Evolutionary conservation across 768 basidiomycete species (phyloP), one percentile per base, ranked within the genome.

Genomic region (Russula ochroleuca): DNA sequence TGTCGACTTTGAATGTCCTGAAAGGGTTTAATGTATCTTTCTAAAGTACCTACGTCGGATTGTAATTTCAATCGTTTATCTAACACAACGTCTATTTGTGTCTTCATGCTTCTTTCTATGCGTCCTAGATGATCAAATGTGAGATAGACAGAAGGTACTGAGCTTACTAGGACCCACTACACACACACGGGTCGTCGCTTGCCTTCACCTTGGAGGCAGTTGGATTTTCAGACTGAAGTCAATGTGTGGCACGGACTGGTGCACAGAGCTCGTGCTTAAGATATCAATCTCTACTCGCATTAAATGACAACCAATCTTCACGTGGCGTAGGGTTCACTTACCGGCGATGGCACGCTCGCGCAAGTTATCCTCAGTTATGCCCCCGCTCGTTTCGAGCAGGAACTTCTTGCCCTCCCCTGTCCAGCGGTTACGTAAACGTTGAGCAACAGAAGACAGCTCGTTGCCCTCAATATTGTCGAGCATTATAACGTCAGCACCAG

Each of bases 401-500:
- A 96, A 98, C 45, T 57, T 55, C 69, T 89, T 90, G 58, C 88
- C 80, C 75, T 88, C 82, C 11, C 88, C 88, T 15, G 74, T 77
- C 93, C 92, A 97, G 69, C 84, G 87, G 66, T 85, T 81, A 74
- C 86, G 91, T 69, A 99, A 74, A 31, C 78, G 81, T 49, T 78
- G 80, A 4, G 94, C 91, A 6, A 87, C 86, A 38, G 72, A 76
- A 11, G 83, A 80, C 48, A 98, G 78, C 69, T 87, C 81, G 2
- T 79, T 78, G 2, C 92, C 94, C 70, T 90, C 86, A 53, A 97
- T 88, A 23, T 47, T 47, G 11, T 47, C 45, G 21, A 47, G 45
- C 45, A 74, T 97, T 96, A 98, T 80, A 55, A 98, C 85, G 73
- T 98, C 92, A 28, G 92, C 94, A 4, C 97, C 97, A 7, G 95